Evolutionary conservation across 495 filamentous ascomycete genomes (phyloP).

Genomic region (Tuber melanosporum): DNA sequence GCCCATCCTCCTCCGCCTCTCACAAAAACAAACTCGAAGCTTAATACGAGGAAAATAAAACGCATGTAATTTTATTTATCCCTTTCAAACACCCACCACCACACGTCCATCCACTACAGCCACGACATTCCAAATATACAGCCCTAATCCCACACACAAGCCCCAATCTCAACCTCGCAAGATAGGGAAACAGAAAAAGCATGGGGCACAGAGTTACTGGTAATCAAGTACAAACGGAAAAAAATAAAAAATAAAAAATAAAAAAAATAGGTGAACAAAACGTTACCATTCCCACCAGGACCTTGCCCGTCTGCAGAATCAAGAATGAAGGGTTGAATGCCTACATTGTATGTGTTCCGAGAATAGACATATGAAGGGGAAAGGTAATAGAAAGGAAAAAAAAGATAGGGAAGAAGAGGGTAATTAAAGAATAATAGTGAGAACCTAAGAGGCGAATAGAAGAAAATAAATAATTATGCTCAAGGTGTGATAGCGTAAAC

Average conservation of each 20-base stretch:
- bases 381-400: not conserved
- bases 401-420: not conserved
- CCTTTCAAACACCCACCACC: not conserved
- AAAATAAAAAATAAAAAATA: no score
- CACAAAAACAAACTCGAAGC: not conserved
- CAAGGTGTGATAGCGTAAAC: conserved; percentile 3
- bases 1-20: not conserved
- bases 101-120: not conserved
- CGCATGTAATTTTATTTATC: not conserved
- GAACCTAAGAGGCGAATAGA: not conserved
- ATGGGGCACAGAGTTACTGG: not conserved
- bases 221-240: not conserved
- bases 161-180: not conserved
- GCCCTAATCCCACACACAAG: not conserved
- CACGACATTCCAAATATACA: not conserved
- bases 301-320: conserved; percentile 1
- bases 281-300: not conserved
- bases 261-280: not conserved
- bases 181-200: not conserved
- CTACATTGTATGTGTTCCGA: not conserved
- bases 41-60: not conserved
- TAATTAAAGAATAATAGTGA: not conserved
- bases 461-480: not conserved
- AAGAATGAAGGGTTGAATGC: not conserved
- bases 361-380: not conserved